A percentile compares a stretch with the other conserved stretches of the same genome.
Conservation (phyloP, 2,329 filamentous ascomycete genomes). For the Fusarium armeniacum region DNA sequence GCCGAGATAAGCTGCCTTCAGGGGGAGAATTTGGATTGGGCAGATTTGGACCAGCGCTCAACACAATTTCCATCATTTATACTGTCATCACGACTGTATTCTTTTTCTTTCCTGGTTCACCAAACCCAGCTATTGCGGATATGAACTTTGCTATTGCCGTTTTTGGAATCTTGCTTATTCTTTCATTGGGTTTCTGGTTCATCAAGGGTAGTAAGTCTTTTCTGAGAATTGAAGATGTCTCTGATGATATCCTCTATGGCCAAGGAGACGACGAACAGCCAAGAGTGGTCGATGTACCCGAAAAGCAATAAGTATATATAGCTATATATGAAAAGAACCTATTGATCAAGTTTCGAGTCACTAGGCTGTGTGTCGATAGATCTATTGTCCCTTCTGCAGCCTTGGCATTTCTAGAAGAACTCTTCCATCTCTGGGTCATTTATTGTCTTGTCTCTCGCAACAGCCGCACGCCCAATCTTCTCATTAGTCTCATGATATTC, state of each 20-base stretch:
- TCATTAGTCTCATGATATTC: not conserved
- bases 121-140: constrained; percentile 60
- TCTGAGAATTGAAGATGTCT: constrained; percentile 47
- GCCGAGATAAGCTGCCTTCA: constrained; percentile 65
- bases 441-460: not conserved
- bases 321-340: accelerated
- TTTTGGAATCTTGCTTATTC: constrained; percentile 66
- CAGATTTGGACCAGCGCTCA: constrained; percentile 57
- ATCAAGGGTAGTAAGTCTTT: constrained; percentile 59
- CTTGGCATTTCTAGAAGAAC: not conserved
- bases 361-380: too few relatives aligned
- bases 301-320: constrained; percentile 11
- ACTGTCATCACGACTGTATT: constrained; percentile 66
- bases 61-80: constrained; percentile 65
- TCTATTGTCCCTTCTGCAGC: not conserved
- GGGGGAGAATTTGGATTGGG: constrained; percentile 61
- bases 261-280: constrained; percentile 8
- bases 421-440: not conserved
- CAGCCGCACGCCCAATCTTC: accelerated
- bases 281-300: not conserved
- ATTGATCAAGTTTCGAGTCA: not conserved
- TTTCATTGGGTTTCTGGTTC: constrained; percentile 65
- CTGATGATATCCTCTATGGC: constrained; percentile 25
- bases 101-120: constrained; percentile 65
- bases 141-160: constrained; percentile 71